Base-by-base conservation (phyloP, 768 basidiomycete genomes). In the Cystobasidium tubakii region DNA sequence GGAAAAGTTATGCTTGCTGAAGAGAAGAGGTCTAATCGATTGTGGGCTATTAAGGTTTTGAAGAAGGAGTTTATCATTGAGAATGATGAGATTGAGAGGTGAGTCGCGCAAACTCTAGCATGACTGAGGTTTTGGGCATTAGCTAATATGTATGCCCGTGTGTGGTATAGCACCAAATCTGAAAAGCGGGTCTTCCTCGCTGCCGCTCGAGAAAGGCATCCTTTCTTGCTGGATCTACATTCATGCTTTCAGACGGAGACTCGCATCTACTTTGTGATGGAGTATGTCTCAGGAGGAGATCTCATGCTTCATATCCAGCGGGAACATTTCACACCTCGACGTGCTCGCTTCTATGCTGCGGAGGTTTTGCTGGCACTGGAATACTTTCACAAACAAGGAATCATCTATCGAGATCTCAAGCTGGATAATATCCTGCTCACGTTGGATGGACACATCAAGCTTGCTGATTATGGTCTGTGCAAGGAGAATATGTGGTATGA, bases 31-130 rank as follows among this genome's bases (percentile, higher is more conserved):
- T 86, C 88, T 64, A 91, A 87, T 77, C 87, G 86, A 64, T 82
- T 98, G 71, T 98, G 90, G 80, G 96, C 96, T n/a, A 97, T 99
- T 85, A 99, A 99, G 83, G 96, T 99, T n/a, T 81, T 99, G 81
- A 99, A 99, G 86, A 99, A 99, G 81, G 96, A 98, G 83, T 98
- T 99, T 80, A 98, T 99, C 81, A 98, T 99, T 78, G 96, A 99
- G 81, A 98, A 99, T 75, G 96, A 99, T 82, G 96, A 98, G 84
- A 93, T 99, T 1, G 96, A 98, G 83, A 96, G 93, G 95, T 95
- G 77, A 71, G 85, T 75, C 44, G 36, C 21, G n/a, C n/a, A n/a
- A n/a, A n/a, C n/a, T n/a, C n/a, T n/a, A n/a, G n/a, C n/a, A n/a
- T n/a, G n/a, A n/a, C n/a, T n/a, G n/a, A n/a, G n/a, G n/a, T n/a